A percentile compares a stretch with the other conserved stretches of the same genome.
These are phyloP conservation scores for Dioszegia aurantiaca DNA, from an alignment of 768 basidiomycete genomes.

Conservation along the genomic window DNA sequence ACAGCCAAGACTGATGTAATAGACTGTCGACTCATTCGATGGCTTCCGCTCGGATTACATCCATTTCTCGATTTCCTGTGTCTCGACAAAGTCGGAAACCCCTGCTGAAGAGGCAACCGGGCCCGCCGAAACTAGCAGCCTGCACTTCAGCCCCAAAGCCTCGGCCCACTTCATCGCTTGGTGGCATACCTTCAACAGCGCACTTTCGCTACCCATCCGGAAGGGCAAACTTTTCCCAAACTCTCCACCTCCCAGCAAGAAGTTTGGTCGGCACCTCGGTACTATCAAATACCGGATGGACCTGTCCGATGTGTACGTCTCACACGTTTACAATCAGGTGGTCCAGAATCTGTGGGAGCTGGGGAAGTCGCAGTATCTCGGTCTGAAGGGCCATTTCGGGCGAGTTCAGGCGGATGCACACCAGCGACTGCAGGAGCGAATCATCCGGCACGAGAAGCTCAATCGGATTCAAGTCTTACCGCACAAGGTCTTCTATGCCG, in stretches of 20 bases:
- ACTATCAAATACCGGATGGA: conserved; percentile 86
- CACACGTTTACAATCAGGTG: conserved; percentile 82
- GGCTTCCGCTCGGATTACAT: conserved; percentile 92
- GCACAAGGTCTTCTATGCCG: conserved; percentile 82
- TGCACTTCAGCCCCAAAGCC: conserved; percentile 79
- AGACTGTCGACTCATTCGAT: conserved; percentile 68
- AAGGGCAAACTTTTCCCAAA: conserved; percentile 78
- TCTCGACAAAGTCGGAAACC: conserved; percentile 53
- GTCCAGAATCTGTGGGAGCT: conserved; percentile 73
- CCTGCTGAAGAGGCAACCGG: neutral
- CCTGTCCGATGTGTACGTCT: conserved; percentile 73
- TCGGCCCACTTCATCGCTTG: conserved; percentile 90
- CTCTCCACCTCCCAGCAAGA: conserved; percentile 68
- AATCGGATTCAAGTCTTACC: conserved; percentile 61
- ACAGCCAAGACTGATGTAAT: conserved; percentile 8
- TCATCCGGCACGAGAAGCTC: conserved; percentile 60
- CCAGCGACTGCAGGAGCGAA: conserved; percentile 79
- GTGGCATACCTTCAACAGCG: conserved; percentile 79
- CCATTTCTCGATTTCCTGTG: conserved; percentile 82
- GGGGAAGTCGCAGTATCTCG: conserved; percentile 75
- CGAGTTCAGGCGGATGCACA: conserved; percentile 86
- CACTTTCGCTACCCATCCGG: conserved; percentile 75
- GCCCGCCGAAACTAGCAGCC: conserved; percentile 58
- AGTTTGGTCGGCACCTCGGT: conserved; percentile 81
- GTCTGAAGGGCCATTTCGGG: conserved; percentile 77